Base-by-base conservation (phyloP, 169 alveolate species). In the Ichthyophthirius multifiliis region DNA sequence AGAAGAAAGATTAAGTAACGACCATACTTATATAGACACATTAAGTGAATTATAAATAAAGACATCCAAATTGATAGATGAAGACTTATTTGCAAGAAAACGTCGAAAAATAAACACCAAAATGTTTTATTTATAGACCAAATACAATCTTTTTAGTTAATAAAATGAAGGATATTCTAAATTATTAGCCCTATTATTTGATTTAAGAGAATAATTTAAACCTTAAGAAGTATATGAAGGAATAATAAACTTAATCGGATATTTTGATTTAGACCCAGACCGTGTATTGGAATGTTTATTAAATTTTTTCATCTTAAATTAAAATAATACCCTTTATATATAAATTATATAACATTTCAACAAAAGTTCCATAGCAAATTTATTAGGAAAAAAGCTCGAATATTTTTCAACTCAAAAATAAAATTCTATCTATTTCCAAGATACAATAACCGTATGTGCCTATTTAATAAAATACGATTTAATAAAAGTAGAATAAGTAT, bases 131-230 rank as follows among this genome's bases (percentile, higher is more conserved):
- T 55, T 55, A 13, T 55, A 55, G 31, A 55, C 71, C 13, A 55
- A 55, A 27, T 55, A 55, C 39, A 55, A 55, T 55, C 43, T 55
- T 4, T 55, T 55, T 10, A 15, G 43, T 23, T 9, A 55, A 9
- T 10, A 55, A 27, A 55, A 55, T 27, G 71, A 55, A 55, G 71
- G 71, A 0, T 55, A 55, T 55, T 55, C 71, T 55, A 55, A 55
- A 55, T 55, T 55, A 23, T 5, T 55, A 3, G 71, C 71, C 1
- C 12, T 55, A 23, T 39, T 55, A 27, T 6, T 55, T 5, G 18
- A 23, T 55, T 7, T 55, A 20, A 39, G 71, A 1, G 71, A 55
- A 7, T 27, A 55, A 16, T 55, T 55, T 27, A 55, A 55, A 27
- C 39, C 71, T 27, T 27, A 34, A 1, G 43, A 55, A 27, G 71